Percentiles rank a stretch among this genome's conserved stretches.
phyloP scores from a whole-genome alignment of 75 land plant species.

The Pinus albicaulis region DNA sequence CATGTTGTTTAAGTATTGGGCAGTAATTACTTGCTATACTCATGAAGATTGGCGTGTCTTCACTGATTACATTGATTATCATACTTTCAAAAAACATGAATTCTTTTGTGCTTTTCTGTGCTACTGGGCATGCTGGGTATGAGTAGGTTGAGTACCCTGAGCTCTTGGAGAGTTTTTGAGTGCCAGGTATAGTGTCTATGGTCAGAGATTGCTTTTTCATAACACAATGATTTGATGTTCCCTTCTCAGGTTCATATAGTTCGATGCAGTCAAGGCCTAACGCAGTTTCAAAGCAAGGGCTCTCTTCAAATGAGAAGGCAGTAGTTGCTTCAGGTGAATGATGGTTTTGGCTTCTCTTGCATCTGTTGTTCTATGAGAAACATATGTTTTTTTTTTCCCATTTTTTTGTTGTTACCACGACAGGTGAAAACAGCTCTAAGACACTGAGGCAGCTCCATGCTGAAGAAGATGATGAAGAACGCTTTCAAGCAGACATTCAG shows the following conservation, averaged over 20 bases:
- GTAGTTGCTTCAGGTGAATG: conserved; percentile 3
- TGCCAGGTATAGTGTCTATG: too few relatives aligned
- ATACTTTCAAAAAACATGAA: too few relatives aligned
- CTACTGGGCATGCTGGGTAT: too few relatives aligned
- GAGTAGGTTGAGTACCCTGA: too few relatives aligned
- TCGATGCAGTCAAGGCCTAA: not conserved
- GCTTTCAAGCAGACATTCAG: conserved; percentile 79
- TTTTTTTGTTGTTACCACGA: not conserved
- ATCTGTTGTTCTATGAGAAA: not conserved
- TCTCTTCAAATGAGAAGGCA: not conserved
- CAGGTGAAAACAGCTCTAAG: conserved; percentile 33
- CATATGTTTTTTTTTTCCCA: not conserved
- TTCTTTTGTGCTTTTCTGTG: too few relatives aligned
- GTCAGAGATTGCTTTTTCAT: not conserved
- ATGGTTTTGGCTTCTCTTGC: not conserved
- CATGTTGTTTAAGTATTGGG: too few relatives aligned
- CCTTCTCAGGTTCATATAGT: not conserved
- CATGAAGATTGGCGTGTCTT: too few relatives aligned
- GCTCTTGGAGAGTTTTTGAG: too few relatives aligned
- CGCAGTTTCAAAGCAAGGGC: conserved; percentile 1
- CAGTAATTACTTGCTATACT: too few relatives aligned
- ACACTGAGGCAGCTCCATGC: conserved; percentile 58
- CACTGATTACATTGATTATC: too few relatives aligned
- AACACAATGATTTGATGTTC: not conserved
- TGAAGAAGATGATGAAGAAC: conserved; percentile 80